Evolutionary conservation across 2,329 filamentous ascomycete genomes (phyloP), one percentile per base, ranked within the genome.

Genomic region (Catunica adiposa): DNA sequence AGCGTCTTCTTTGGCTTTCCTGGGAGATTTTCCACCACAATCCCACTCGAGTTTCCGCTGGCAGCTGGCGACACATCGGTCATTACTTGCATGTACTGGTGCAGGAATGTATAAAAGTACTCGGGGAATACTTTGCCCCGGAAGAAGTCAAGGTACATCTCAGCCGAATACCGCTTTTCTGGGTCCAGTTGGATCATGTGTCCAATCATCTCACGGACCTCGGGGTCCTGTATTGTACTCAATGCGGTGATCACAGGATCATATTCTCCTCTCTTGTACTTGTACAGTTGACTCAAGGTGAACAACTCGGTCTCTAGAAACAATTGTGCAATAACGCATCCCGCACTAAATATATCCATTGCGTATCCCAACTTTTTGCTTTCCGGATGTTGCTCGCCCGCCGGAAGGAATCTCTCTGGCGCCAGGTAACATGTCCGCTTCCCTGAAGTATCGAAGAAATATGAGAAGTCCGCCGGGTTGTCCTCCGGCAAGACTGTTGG

Each of bases 131-230:
- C 87, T 65, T 90, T 96, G 50, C 79, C 80, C 63, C 88, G 86
- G 81, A 87, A 97, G 63, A 95, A 90, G 22, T 89, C 84, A 8
- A 98, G 73, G 62, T 96, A 97, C 64, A 97, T 87, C 57, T 96
- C 89, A 1, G 92, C 90, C 17, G 88, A 89, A 66, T 94, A 94
- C 61, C 92, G 80, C 62, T 87, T 87, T 67, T 94, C 84, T 0
- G 94, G 90, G 61, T 97, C 86, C 6, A 96, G 73, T 65, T 94
- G 86, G 59, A 98, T 94, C 92, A 98, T 98, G 67, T 94, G 89
- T 20, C 83, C 77, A 61, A 98, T 85, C 75, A 98, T 81, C 51
- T 94, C 86, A 48, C 89, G 80, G 56, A 98, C 78, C 58, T 94
- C 85, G 57, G 80, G 79, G 66, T 98, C 89, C 37, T 89, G 83